A percentile compares a stretch with the other conserved stretches of the same genome.
Conservation (phyloP, 495 filamentous ascomycete genomes). For the Trypethelium eluteriae region DNA sequence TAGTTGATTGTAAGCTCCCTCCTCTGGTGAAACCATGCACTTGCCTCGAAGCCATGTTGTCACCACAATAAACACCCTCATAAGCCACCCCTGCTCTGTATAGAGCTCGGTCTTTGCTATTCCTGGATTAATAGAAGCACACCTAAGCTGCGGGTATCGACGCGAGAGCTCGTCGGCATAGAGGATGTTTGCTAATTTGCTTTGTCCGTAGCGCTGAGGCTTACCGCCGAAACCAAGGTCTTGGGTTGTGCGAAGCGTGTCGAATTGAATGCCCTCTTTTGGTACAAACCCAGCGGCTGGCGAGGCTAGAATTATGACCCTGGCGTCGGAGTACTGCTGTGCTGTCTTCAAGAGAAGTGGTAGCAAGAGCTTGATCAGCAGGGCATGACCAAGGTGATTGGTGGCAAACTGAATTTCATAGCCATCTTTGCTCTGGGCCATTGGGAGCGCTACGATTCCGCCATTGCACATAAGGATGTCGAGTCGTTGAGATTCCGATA, state of each 20-base stretch:
- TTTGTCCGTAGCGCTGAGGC: constrained; percentile 21
- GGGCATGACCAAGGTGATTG: constrained; percentile 24
- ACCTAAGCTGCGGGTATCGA: constrained; percentile 47
- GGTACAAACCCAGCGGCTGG: constrained; percentile 36
- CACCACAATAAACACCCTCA: constrained; percentile 16
- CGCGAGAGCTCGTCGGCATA: constrained; percentile 32
- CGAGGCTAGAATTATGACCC: constrained; percentile 39
- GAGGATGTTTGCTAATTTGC: constrained; percentile 36
- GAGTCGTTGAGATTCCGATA: constrained; percentile 16
- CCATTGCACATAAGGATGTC: constrained; percentile 23
- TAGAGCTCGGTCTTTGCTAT: constrained; percentile 49
- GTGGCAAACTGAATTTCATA: constrained; percentile 28
- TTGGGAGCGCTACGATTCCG: constrained; percentile 25
- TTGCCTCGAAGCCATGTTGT: constrained; percentile 22
- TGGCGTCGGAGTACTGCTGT: constrained; percentile 33
- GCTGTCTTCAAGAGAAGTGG: constrained; percentile 24
- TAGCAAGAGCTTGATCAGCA: constrained; percentile 24
- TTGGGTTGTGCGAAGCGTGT: constrained; percentile 21
- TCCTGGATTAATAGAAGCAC: constrained; percentile 60
- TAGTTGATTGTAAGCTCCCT: constrained; percentile 52
- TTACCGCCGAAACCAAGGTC: constrained; percentile 12
- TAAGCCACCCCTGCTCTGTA: constrained; percentile 11
- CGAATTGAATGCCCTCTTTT: constrained; percentile 23
- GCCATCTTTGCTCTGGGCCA: constrained; percentile 21
- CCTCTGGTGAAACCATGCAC: constrained; percentile 15